A percentile compares a stretch with the other conserved stretches of the same genome.
Conservation (phyloP, 352 stramenopile genomes). For the Globisporangium viniferum region DNA sequence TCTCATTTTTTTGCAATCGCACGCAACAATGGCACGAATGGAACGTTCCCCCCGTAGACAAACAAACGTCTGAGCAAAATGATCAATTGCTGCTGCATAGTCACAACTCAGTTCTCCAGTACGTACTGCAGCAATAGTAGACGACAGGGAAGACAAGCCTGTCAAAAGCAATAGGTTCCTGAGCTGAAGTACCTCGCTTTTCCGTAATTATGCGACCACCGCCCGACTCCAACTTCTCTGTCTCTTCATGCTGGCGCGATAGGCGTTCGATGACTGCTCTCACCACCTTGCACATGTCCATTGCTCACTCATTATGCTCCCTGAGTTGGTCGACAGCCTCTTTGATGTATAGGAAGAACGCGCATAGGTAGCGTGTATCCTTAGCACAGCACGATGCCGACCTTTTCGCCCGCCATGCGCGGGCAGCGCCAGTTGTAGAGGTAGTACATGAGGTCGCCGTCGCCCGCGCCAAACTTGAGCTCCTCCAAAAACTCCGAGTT, state of each 20-base stretch:
- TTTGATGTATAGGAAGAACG: neutral
- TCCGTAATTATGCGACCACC: neutral
- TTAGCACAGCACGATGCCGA: constrained; percentile 64
- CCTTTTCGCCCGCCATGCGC: constrained; percentile 41
- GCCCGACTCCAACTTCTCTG: neutral
- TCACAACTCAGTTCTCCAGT: neutral
- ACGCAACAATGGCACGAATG: neutral
- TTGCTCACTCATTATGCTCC: neutral
- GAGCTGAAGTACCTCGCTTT: neutral
- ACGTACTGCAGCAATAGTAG: neutral
- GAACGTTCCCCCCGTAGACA: neutral
- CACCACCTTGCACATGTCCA: neutral
- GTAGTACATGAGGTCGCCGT: constrained; percentile 72
- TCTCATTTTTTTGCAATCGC: neutral
- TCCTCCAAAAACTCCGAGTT: constrained; percentile 60
- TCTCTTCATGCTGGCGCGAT: neutral
- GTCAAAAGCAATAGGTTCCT: neutral
- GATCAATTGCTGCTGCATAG: neutral
- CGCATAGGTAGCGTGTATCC: neutral
- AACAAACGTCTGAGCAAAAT: neutral
- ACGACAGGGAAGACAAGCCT: neutral
- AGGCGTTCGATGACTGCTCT: neutral
- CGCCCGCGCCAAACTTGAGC: constrained; percentile 59
- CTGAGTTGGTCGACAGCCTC: neutral
- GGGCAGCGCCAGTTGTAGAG: constrained; percentile 79